Percentiles rank a stretch among this genome's conserved stretches.
Conservation (phyloP, 164 flowering plant species). For the Dillenia suffruticosa region DNA sequence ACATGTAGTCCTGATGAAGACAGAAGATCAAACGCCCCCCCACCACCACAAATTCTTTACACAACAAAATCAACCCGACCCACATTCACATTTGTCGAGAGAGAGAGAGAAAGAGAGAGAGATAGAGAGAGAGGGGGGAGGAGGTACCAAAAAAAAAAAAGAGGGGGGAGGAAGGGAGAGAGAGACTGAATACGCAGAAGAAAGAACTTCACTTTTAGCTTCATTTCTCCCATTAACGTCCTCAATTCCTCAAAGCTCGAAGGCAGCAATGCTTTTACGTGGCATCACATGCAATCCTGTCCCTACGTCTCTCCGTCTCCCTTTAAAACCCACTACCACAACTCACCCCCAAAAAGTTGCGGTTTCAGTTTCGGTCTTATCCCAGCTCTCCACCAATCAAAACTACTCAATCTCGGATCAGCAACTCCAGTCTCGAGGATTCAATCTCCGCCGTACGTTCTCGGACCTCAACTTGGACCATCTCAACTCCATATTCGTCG, state of each 20-base stretch:
- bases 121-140: no score
- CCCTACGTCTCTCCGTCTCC: conserved; percentile 8
- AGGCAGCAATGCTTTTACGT: conserved; percentile 28
- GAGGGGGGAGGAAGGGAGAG: no score
- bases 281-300: conserved; percentile 19
- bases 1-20: no score
- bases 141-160: no score
- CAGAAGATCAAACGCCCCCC: no score
- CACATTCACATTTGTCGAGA: no score
- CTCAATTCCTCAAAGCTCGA: background rate
- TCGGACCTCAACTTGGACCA: conserved; percentile 69
- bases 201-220: no score
- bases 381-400: conserved; percentile 4
- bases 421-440: conserved; percentile 69
- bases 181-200: no score
- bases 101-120: no score
- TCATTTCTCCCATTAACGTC: background rate
- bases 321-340: background rate
- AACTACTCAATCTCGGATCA: conserved; percentile 54
- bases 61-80: no score
- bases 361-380: conserved; percentile 15
- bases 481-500: conserved; percentile 74
- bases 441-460: conserved; percentile 52
- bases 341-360: conserved; percentile 8
- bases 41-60: no score